These are phyloP conservation scores for Linnemannia exigua DNA, from an alignment of 192 early-diverging fungal genomes.

Conservation along the genomic window DNA sequence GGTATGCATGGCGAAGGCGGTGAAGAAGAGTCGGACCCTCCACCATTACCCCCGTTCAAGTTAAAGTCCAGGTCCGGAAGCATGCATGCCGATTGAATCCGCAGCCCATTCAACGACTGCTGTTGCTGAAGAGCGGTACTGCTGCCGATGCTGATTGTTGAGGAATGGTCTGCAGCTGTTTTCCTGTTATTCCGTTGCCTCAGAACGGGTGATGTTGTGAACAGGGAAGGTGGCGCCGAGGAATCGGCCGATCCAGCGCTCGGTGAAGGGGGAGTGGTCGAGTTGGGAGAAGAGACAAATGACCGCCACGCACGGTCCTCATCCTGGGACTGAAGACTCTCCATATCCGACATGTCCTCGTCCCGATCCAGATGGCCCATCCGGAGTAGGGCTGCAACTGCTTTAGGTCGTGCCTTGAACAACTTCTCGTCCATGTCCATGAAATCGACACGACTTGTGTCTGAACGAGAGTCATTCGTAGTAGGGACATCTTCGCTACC, in stretches of 20 bases:
- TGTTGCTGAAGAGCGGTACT: neutral
- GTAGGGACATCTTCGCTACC: neutral
- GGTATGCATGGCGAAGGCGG: slow-evolving; percentile 13
- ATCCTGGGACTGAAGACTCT: slow-evolving; percentile 44
- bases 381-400: slow-evolving; percentile 15
- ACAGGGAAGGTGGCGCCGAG: slow-evolving; percentile 23
- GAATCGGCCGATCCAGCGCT: slow-evolving; percentile 23
- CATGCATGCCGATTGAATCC: slow-evolving; percentile 3
- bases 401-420: slow-evolving; percentile 41
- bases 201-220: slow-evolving; percentile 29
- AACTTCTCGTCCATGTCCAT: slow-evolving; percentile 30
- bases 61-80: slow-evolving; percentile 15
- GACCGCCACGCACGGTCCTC: slow-evolving; percentile 44
- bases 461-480: neutral
- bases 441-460: slow-evolving; percentile 24
- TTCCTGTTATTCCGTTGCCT: slow-evolving; percentile 16
- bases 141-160: neutral
- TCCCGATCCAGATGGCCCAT: slow-evolving; percentile 16
- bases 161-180: neutral
- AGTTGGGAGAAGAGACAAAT: slow-evolving; percentile 55
- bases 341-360: slow-evolving; percentile 56
- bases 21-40: neutral
- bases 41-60: neutral
- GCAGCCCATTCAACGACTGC: neutral
- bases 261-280: slow-evolving; percentile 49